These are phyloP conservation scores for Linnemannia schmuckeri DNA, from an alignment of 192 early-diverging fungal genomes.

Conservation along the genomic window DNA sequence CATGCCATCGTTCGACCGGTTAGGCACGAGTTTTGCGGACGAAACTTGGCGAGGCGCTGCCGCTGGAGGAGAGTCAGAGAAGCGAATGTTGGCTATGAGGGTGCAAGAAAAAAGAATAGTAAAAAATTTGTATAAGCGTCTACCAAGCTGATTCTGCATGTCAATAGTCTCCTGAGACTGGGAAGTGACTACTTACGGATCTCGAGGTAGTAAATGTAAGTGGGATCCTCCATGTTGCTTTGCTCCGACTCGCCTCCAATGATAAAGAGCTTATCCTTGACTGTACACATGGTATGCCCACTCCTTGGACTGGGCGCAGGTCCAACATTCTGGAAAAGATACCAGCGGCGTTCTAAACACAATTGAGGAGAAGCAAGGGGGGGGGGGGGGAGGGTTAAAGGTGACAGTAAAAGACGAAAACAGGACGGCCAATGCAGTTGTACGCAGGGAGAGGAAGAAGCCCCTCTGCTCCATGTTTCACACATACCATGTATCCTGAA, in stretches of 20 bases:
- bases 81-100: constrained; percentile 33
- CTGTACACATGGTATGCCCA: constrained; percentile 58
- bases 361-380: background rate
- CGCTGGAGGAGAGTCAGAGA: constrained; percentile 14
- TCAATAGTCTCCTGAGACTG: too few species aligned
- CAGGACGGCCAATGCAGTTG: background rate
- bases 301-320: constrained; percentile 59
- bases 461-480: background rate
- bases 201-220: constrained; percentile 36
- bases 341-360: constrained; percentile 66
- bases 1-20: constrained; percentile 7
- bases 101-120: background rate
- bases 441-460: background rate
- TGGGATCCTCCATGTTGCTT: constrained; percentile 47
- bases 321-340: constrained; percentile 69
- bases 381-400: too few species aligned
- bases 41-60: constrained; percentile 35
- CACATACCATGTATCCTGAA: constrained; percentile 63
- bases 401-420: background rate
- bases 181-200: constrained; percentile 9
- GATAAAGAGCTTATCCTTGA: constrained; percentile 63
- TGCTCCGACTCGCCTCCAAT: constrained; percentile 63
- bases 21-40: constrained; percentile 33
- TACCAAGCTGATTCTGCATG: background rate
- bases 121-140: background rate